These are phyloP conservation scores for Gossypium ekmanianum DNA, from an alignment of 345 rosid species.

Conservation along the genomic window DNA sequence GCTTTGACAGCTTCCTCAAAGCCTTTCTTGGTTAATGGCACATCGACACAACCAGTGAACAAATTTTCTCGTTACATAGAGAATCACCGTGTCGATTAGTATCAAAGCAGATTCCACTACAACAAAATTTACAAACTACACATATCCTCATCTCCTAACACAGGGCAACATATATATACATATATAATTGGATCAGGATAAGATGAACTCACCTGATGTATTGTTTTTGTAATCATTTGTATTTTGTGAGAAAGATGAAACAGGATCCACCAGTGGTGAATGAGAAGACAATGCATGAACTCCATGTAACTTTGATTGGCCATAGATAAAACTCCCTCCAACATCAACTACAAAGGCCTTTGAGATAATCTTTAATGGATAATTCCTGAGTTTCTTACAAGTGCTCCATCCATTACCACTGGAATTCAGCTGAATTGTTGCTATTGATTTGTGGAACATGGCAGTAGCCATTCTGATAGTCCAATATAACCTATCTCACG, in stretches of 20 bases:
- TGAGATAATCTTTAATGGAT: not conserved
- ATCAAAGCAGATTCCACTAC: constrained; percentile 24
- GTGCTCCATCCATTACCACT: not conserved
- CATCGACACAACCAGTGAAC: constrained; percentile 95
- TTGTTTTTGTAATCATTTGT: not conserved
- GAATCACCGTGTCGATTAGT: constrained; percentile 90
- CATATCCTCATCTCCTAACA: too few relatives aligned
- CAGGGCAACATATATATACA: not conserved
- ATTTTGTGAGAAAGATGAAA: not conserved
- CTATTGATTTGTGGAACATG: not conserved
- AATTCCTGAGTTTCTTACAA: not conserved
- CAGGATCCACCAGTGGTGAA: not conserved
- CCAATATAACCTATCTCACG: not conserved
- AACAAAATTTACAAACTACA: not conserved
- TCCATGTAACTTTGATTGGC: not conserved
- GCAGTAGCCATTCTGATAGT: not conserved
- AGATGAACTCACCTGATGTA: not conserved
- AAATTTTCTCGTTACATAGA: constrained; percentile 91
- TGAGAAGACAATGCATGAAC: not conserved
- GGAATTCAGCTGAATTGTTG: not conserved
- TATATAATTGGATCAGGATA: not conserved
- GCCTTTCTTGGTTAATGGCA: constrained; percentile 81
- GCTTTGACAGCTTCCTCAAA: constrained; percentile 95
- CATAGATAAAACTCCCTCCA: not conserved
- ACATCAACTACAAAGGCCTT: not conserved